Evolutionary conservation across 331 rosid genomes (phyloP), one percentile per base, ranked within the genome.

Genomic region (Quercus tomentella): DNA sequence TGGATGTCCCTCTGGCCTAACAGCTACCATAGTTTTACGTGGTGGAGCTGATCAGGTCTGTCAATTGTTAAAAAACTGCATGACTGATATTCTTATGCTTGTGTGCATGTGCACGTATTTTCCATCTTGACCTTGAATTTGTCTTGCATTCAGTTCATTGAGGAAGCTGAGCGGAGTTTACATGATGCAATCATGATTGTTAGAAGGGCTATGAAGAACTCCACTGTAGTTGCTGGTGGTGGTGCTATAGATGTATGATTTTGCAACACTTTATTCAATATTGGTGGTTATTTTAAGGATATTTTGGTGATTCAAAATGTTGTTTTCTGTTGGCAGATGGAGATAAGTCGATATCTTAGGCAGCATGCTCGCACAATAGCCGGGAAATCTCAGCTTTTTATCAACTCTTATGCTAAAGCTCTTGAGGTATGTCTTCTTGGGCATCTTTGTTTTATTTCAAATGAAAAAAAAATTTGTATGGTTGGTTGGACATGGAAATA

Each of bases 181-280:
- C 99, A 96, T 68, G 99, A 96, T 86, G 99, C 99, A 14, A 96
- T 96, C 85, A 96, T 96, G 99, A 96, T 96, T 80, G 99, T 96
- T 71, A 85, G 99, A 70, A 93, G 99, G 84, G 99, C 99, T n/a
- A n/a, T 96, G 83, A 96, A 96, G 88, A 96, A 96, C 83, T 96
- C 99, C 65, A 96, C 97, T 58, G 98, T 96, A 25, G 99, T 96
- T 87, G 91, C 99, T 30, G 99, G 99, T 45, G 99, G 99, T 73
- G 99, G 99, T 81, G 99, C 99, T 69, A 96, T 96, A 61, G 99
- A 96, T 87, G 99, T 96, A 87, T 61, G 92, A 69, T 67, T 79
- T 68, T 66, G 33, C 72, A 70, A 49, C 79, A 45, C 66, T 49
- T 52, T 4, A 51, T 81, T 76, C 63, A 70, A 66, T 60, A 11